Conservation (phyloP, 208 protist genomes). For the Crithidia brevicula region DNA sequence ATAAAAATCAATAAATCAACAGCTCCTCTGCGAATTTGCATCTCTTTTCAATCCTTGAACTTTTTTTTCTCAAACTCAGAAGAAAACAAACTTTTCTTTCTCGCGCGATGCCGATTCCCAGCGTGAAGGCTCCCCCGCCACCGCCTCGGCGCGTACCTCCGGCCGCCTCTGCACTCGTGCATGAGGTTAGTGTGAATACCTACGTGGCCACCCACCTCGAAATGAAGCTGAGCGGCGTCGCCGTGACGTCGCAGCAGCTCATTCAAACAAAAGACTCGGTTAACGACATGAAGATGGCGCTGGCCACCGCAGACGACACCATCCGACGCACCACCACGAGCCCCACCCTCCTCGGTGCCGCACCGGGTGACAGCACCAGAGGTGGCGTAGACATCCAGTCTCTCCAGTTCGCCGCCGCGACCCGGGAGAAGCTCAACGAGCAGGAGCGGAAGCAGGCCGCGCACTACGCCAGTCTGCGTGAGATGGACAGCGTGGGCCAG, state of each 20-base stretch:
- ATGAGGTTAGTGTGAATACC: not conserved
- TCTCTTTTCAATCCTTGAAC: not conserved
- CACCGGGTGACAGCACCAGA: not conserved
- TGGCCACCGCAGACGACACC: constrained; percentile 13
- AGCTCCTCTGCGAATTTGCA: no score
- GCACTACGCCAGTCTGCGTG: constrained; percentile 17
- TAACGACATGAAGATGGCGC: constrained; percentile 26
- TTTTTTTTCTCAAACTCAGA: constrained; percentile 1
- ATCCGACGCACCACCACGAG: constrained; percentile 13
- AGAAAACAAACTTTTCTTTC: no score
- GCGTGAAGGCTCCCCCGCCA: constrained; percentile 4
- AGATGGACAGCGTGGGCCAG: constrained; percentile 15
- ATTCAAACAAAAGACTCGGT: constrained; percentile 16
- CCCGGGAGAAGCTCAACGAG: constrained; percentile 15
- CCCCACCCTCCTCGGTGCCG: not conserved
- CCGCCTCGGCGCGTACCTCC: constrained; percentile 25
- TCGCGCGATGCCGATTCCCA: constrained; percentile 15
- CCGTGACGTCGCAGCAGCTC: constrained; percentile 24
- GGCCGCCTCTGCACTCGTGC: not conserved
- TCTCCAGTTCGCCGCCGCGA: constrained; percentile 11
- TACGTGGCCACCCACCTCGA: constrained; percentile 1
- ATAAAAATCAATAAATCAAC: no score
- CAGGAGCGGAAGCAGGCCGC: constrained; percentile 26
- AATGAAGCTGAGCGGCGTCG: constrained; percentile 10
- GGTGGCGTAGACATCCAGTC: constrained; percentile 28